Conservation (phyloP, 495 filamentous ascomycete species). For the Daldinia loculata region DNA sequence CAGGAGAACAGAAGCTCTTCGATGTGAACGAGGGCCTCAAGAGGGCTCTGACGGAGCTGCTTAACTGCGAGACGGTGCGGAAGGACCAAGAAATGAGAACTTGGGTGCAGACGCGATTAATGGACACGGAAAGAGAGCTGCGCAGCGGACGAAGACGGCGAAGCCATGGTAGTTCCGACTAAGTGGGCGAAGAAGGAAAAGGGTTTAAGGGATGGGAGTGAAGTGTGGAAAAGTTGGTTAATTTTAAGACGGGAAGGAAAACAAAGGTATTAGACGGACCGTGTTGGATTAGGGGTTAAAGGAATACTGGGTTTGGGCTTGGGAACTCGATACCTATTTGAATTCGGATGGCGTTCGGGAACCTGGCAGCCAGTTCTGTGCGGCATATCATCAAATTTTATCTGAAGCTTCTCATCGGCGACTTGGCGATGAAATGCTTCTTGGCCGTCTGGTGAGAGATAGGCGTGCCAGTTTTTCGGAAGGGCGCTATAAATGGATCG, state of each 20-base stretch:
- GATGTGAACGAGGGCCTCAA: constrained; percentile 72
- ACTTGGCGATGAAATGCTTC: neutral
- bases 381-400: neutral
- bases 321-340: constrained; percentile 42
- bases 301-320: constrained; percentile 9
- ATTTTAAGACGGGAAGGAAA: constrained; percentile 18
- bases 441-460: neutral
- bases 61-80: constrained; percentile 68
- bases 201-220: neutral
- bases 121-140: constrained; percentile 71
- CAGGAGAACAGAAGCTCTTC: constrained; percentile 63
- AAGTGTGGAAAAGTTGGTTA: constrained; percentile 11
- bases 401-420: neutral
- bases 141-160: constrained; percentile 55
- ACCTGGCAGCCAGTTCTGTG: neutral
- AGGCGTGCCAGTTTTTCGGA: neutral
- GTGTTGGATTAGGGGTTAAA: constrained; percentile 1
- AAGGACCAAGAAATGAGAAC: constrained; percentile 63
- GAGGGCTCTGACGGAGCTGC: constrained; percentile 68
- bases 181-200: neutral
- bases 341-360: constrained; percentile 30
- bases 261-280: constrained; percentile 19
- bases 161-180: constrained; percentile 45
- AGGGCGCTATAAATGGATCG: neutral
- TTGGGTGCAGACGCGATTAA: constrained; percentile 70